These are phyloP conservation scores for Microdochium paspali DNA, from an alignment of 2,329 filamentous ascomycete genomes.

Conservation along the genomic window DNA sequence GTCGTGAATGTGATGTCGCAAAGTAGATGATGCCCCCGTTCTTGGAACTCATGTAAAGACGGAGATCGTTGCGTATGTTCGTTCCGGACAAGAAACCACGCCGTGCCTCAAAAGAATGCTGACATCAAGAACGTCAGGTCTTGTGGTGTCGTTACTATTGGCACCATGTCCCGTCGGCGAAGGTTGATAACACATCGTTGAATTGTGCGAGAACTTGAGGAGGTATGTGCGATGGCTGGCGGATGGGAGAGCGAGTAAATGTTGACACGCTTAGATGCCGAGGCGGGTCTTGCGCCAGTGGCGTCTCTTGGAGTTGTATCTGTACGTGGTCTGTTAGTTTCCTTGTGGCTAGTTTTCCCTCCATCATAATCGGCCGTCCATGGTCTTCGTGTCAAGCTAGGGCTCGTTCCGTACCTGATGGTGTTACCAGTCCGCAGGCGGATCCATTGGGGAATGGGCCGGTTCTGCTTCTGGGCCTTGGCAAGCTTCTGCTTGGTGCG, in stretches of 20 bases:
- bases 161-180: not conserved
- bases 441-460: conserved; percentile 99
- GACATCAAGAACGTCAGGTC: not conserved
- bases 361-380: not conserved
- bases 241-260: conserved; percentile 21
- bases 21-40: not conserved
- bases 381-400: conserved; percentile 2
- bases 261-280: conserved; percentile 75
- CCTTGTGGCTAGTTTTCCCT: not conserved
- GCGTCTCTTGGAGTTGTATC: conserved; percentile 99
- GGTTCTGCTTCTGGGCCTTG: conserved; percentile 99
- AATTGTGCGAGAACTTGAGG: not conserved
- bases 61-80: not conserved
- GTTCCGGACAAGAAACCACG: not conserved
- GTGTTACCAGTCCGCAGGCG: conserved; percentile 97
- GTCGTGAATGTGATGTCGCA: not conserved
- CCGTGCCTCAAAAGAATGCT: not conserved
- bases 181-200: not conserved
- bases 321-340: conserved; percentile 29
- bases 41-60: not conserved
- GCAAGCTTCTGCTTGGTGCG: conserved; percentile 99
- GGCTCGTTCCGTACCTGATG: conserved; percentile 76
- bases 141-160: not conserved
- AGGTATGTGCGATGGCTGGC: not conserved
- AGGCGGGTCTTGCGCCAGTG: conserved; percentile 99